Conservation (phyloP, 1,284 basidiomycete genomes). For the Macrocybe sp. region DNA sequence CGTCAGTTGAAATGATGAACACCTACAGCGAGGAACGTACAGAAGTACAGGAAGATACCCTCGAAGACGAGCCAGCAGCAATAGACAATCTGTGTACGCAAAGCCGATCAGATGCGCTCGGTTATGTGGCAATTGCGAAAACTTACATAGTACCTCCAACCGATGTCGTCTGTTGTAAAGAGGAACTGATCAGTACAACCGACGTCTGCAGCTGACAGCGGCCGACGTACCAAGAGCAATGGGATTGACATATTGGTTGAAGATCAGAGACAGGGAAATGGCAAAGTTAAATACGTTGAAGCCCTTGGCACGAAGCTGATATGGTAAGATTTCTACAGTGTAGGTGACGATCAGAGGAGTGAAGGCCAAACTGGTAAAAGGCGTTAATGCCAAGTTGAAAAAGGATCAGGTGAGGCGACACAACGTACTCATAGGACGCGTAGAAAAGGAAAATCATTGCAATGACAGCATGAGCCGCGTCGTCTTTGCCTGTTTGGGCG, state of each 20-base stretch:
- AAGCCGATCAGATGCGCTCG: neutral
- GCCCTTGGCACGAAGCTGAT: slow-evolving; percentile 70
- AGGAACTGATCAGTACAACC: neutral
- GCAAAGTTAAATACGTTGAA: slow-evolving; percentile 69
- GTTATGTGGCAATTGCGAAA: neutral
- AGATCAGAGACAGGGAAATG: slow-evolving; percentile 62
- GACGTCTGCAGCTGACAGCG: neutral
- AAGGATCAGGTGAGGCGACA: neutral
- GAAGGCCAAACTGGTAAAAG: slow-evolving; percentile 52
- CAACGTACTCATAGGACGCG: slow-evolving; percentile 57
- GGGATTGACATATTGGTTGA: slow-evolving; percentile 82
- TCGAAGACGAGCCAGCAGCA: slow-evolving; percentile 65
- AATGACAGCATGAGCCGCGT: slow-evolving; percentile 63
- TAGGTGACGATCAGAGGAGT: slow-evolving; percentile 72
- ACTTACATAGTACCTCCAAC: slow-evolving; percentile 63
- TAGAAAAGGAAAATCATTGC: slow-evolving; percentile 78
- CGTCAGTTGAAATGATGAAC: neutral
- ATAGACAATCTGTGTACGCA: slow-evolving; percentile 47
- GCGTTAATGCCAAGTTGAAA: neutral
- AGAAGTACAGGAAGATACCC: slow-evolving; percentile 57
- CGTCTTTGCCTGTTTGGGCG: slow-evolving; percentile 33
- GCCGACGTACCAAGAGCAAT: slow-evolving; percentile 42
- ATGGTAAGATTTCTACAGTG: slow-evolving; percentile 73
- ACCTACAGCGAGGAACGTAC: slow-evolving; percentile 20
- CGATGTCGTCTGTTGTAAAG: slow-evolving; percentile 27